Percentiles rank a stretch among this genome's conserved stretches.
Conservation (phyloP, 1,139 yeast genomes). For the Magnusiomyces suaveolens region DNA sequence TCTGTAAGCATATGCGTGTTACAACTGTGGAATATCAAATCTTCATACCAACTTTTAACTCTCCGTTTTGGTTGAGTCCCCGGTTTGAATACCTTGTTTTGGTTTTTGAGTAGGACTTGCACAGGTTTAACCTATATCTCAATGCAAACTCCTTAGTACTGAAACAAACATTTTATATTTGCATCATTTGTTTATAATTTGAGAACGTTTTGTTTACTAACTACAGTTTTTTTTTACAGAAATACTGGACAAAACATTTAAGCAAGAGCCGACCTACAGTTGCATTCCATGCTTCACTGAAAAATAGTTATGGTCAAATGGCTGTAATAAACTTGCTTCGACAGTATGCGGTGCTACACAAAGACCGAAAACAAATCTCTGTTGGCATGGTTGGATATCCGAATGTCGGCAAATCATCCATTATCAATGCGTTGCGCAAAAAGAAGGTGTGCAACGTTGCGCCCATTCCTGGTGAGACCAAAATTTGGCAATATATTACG, state of each 20-base stretch:
- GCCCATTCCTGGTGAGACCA: constrained; percentile 97
- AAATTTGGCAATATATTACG: constrained; percentile 98
- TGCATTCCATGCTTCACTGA: constrained; percentile 92
- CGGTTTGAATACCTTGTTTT: constrained; percentile 40
- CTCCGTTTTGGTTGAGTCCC: constrained; percentile 43
- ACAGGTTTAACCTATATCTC: constrained; percentile 5
- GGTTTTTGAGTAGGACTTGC: constrained; percentile 33
- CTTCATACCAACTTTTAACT: constrained; percentile 42
- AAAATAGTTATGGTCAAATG: constrained; percentile 96
- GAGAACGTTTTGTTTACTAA: neutral
- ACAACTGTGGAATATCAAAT: constrained; percentile 89
- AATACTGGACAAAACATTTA: neutral
- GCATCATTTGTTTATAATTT: constrained; percentile 6
- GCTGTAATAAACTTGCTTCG: constrained; percentile 85
- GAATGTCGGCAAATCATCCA: constrained; percentile 92
- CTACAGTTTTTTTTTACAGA: neutral
- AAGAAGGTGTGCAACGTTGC: constrained; percentile 97
- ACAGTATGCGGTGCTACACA: constrained; percentile 83
- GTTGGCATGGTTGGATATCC: constrained; percentile 98
- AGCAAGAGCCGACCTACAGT: neutral
- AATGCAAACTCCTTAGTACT: constrained; percentile 33
- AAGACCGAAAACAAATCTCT: constrained; percentile 90
- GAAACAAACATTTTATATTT: constrained; percentile 29
- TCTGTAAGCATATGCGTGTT: constrained; percentile 46
- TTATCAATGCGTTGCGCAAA: constrained; percentile 83